Evolutionary conservation across 306 rosid species (phyloP), one percentile per base, ranked within the genome.

Genomic region (Elaeagnus macrophylla): DNA sequence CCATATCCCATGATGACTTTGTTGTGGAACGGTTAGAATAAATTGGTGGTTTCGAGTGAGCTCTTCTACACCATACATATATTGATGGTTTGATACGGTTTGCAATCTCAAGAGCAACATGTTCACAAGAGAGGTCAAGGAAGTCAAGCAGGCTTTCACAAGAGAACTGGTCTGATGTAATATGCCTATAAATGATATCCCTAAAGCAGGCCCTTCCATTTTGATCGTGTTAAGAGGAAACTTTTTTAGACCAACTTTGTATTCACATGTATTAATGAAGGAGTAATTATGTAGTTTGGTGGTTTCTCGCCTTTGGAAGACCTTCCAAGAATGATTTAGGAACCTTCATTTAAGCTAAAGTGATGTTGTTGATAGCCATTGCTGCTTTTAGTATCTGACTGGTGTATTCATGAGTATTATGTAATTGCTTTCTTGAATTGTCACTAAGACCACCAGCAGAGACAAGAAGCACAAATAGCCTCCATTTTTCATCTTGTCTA

Each of bases 401-500:
- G 11, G 88, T 78, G 75, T 87, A 80, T 60, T 91, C 99, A 18
- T 93, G 48, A 1, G 84, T 87, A 73, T 87, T 77, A 70, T 78
- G 79, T 87, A 91, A 69, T 60, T 82, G 86, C 68, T 83, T 87
- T 56, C 95, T 86, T 3, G 94, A 81, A 52, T 49, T 71, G 70
- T 82, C 94, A 5, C 76, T 44, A n/a, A 90, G 82, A 51, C 95
- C 97, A 1, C 79, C 75, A 12, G 86, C 67, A 2, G 94, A 88
- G 16, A 90, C 94, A 13, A 94, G 94, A 5, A 95, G 97, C 9
- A 86, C 95, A 0, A 95, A 95, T 0, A 90, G 86, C 99, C 99
- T 87, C 99, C 99, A 91, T 67, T 91, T 91, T 72, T 91, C 99
- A 50, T 91, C 96, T 75, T 91, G 94, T 62, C 96, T 68, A 50